Conservation (phyloP, 23 red algal species). For the Agarophyton chilense region DNA sequence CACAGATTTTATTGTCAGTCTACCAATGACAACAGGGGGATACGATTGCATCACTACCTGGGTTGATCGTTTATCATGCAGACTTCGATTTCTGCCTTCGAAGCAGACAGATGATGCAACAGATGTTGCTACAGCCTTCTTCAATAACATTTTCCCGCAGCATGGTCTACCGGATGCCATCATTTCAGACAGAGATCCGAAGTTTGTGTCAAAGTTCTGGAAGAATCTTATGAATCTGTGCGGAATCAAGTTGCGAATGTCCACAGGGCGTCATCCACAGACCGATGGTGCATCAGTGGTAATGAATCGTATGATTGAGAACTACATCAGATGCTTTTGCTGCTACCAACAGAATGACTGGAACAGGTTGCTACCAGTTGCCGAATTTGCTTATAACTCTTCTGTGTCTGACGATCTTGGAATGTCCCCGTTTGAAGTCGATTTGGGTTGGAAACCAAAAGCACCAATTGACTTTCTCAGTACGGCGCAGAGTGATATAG, state of each 20-base stretch:
- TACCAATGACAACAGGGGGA: not conserved
- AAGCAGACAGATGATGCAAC: not conserved
- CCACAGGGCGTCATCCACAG: not conserved
- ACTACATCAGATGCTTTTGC: too few species aligned
- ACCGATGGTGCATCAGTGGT: constrained; percentile 26
- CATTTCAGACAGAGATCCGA: constrained; percentile 29
- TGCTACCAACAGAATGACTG: too few species aligned
- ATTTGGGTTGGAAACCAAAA: constrained; percentile 29
- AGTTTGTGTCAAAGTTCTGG: not conserved
- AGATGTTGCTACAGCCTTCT: constrained; percentile 18
- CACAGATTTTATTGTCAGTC: constrained; percentile 24
- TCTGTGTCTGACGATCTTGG: too few species aligned
- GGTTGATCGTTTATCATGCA: constrained; percentile 6
- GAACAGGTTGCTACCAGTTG: too few species aligned
- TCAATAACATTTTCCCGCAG: constrained; percentile 24
- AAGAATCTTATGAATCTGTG: not conserved
- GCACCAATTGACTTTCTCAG: not conserved
- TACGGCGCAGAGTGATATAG: not conserved
- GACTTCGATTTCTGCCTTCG: not conserved
- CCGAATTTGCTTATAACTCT: too few species aligned
- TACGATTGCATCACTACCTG: constrained; percentile 30
- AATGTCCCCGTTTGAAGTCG: too few species aligned
- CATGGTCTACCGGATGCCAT: constrained; percentile 29
- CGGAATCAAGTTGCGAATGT: constrained; percentile 12
- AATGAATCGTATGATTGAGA: too few species aligned